Evolutionary conservation across 495 filamentous ascomycete species (phyloP), one percentile per base, ranked within the genome.

Genomic region (Tirmania nivea): DNA sequence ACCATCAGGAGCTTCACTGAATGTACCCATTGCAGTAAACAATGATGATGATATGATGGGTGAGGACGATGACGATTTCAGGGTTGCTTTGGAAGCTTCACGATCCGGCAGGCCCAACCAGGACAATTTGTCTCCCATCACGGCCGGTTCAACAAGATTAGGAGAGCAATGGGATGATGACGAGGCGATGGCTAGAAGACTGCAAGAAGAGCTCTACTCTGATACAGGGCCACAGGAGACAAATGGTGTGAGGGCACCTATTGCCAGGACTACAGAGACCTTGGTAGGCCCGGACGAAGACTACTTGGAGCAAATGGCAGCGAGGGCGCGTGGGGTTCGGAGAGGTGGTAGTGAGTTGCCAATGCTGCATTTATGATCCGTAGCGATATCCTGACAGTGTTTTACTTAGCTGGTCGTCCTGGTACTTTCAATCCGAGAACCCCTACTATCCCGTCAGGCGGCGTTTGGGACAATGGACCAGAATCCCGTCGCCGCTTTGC

Each of bases 191-290:
- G 90, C 90, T 8, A 76, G 84, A 59, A 77, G 84, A 45, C 64
- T 97, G 48, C 92, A 96, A 61, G 84, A 96, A 61, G 86, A 97
- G 67, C 71, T 94, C 62, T 96, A 95, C 62, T 68, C 74, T 57
- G 49, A 35, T 48, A 49, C 35, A 9, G 55, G 55, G 53, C 53
- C 55, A 10, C 55, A 63, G 9, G 70, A 72, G 61, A 74, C 72
- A 16, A 79, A 84, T 56, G 80, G 71, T 12, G 81, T 96, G 37
- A 74, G 90, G 60, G 90, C 92, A 39, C 90, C 90, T 31, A 88
- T 97, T 69, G 85, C 80, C 39, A 78, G 86, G 55, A 92, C 81
- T 14, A 90, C 83, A 17, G 92, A 96, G 68, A 95, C 84, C 0
- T 75, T 97, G 42, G 80, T 94, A 34, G 88, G 80, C 2, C 83